Conservation (phyloP, 768 basidiomycete genomes). For the Hypholoma sublateritium region DNA sequence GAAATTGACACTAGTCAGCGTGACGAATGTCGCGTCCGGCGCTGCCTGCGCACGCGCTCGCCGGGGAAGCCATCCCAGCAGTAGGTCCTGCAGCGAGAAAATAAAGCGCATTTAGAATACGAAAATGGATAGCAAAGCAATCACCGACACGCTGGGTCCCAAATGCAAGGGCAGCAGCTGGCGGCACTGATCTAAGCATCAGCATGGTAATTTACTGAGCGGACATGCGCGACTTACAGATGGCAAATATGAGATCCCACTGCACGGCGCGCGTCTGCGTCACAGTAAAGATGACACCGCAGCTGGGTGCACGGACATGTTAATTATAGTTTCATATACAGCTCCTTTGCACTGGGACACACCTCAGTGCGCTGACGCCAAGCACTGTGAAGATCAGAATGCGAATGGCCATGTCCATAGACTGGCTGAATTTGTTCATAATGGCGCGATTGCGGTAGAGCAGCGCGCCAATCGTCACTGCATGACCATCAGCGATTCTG, state of each 20-base stretch:
- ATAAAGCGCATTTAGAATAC: not conserved
- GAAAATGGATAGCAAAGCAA: not conserved
- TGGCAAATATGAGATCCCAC: conserved; percentile 29
- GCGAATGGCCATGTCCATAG: conserved; percentile 27
- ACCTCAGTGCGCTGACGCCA: conserved; percentile 17
- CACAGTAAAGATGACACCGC: conserved; percentile 24
- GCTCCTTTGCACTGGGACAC: not conserved
- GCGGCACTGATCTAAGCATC: conserved; percentile 20
- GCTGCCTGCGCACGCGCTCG: not conserved
- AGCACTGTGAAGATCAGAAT: conserved; percentile 27
- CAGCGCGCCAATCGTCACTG: conserved; percentile 23
- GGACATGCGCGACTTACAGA: conserved; percentile 14
- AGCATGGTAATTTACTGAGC: not conserved
- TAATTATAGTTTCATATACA: too few relatives aligned
- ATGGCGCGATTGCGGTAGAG: conserved; percentile 26
- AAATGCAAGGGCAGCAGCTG: conserved; percentile 26
- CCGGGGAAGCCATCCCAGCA: conserved; percentile 9
- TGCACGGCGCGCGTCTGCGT: conserved; percentile 22
- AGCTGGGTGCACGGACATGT: conserved; percentile 12
- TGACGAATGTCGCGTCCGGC: conserved; percentile 12
- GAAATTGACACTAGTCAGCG: conserved; percentile 10
- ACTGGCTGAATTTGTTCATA: conserved; percentile 23
- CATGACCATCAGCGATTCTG: not conserved
- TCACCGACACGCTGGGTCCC: conserved; percentile 26
- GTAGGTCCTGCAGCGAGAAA: conserved; percentile 14